phyloP scores from a whole-genome alignment of 2,329 filamentous ascomycete species.

The Verticillium longisporum region DNA sequence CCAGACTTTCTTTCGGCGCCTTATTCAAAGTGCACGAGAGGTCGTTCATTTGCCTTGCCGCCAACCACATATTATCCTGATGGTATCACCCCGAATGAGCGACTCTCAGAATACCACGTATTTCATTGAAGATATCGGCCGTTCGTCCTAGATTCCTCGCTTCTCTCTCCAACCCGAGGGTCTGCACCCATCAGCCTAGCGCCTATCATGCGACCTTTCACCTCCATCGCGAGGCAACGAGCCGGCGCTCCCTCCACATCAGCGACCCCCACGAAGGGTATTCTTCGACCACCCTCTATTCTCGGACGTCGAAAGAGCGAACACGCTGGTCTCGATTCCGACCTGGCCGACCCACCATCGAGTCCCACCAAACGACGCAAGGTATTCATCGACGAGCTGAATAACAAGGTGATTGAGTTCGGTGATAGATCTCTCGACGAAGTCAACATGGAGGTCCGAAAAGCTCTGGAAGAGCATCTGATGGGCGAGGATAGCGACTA shows the following conservation, averaged over 20 bases:
- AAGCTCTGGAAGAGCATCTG: constrained; percentile 49
- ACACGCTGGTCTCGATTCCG: constrained; percentile 31
- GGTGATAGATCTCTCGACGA: constrained; percentile 45
- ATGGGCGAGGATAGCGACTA: constrained; percentile 54
- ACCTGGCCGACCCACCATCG: constrained; percentile 28
- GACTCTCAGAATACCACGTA: too few relatives aligned
- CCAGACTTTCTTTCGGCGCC: neutral
- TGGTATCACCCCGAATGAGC: too few relatives aligned
- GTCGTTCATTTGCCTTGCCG: too few relatives aligned
- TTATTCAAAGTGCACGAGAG: neutral
- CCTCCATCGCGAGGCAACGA: constrained; percentile 24
- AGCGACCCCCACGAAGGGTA: constrained; percentile 43
- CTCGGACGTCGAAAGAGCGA: constrained; percentile 37
- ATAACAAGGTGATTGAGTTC: constrained; percentile 50
- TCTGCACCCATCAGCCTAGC: neutral
- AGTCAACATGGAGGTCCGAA: constrained; percentile 47
- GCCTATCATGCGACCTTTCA: constrained; percentile 24
- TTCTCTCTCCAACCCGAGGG: neutral
- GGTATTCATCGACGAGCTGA: constrained; percentile 52
- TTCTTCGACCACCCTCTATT: constrained; percentile 41
- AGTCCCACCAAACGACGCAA: constrained; percentile 47
- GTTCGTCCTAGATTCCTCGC: neutral
- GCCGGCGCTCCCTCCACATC: constrained; percentile 23
- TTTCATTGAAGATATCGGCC: neutral
- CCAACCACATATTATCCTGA: neutral